Conservation (phyloP, 306 rosid species). For the Begonia masoniana region DNA sequence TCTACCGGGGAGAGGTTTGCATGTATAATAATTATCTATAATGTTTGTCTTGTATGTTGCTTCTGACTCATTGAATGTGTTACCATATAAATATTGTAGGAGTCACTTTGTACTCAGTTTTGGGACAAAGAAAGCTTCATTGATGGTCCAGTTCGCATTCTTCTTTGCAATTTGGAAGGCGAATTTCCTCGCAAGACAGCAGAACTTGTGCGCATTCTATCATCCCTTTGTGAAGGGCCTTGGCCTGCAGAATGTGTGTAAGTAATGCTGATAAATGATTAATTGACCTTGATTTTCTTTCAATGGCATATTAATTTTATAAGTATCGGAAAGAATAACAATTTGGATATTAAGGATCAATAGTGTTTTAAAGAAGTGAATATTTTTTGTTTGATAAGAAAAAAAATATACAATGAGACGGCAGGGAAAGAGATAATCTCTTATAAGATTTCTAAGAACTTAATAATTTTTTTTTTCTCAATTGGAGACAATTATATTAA, state of each 20-base stretch:
- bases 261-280: constrained; percentile 16
- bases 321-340: no score
- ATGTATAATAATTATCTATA: constrained; percentile 19
- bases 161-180: constrained; percentile 71
- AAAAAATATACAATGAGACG: not conserved
- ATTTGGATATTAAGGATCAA: no score
- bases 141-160: constrained; percentile 79
- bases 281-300: not conserved
- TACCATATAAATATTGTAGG: constrained; percentile 44
- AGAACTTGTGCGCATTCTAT: constrained; percentile 59
- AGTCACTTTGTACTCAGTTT: constrained; percentile 84
- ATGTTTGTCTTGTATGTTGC: constrained; percentile 10
- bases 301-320: not conserved
- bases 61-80: constrained; percentile 5
- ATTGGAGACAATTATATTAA: no score
- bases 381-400: not conserved
- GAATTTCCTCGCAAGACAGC: constrained; percentile 70
- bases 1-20: constrained; percentile 94
- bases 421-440: no score
- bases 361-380: no score
- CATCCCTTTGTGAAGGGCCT: constrained; percentile 86
- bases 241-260: constrained; percentile 97
- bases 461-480: no score
- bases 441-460: no score
- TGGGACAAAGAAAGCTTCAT: constrained; percentile 88